Base-by-base conservation (phyloP, 2,329 filamentous ascomycete genomes). In the Phyllosticta citrichinensis region DNA sequence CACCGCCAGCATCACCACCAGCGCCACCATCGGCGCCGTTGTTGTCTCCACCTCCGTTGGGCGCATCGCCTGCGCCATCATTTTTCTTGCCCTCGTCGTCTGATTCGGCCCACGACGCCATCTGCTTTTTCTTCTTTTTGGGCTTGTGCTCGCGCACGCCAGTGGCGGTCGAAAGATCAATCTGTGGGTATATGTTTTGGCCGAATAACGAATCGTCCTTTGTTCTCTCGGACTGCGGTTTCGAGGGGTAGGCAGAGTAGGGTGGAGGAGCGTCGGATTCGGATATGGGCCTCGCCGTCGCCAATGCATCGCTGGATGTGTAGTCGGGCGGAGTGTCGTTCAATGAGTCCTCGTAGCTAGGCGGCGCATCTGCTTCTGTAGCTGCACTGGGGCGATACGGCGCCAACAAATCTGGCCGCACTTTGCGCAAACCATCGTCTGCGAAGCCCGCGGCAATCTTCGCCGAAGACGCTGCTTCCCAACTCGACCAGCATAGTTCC, bases 91-190 rank as follows among this genome's bases (percentile, higher is more conserved):
- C 78, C 19, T 80, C 78, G 51, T 76, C 76, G 19, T 77, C 76
- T 57, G 76, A 75, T 56, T 75, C 73, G n/a, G 66, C 71, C 73
- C 74, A 77, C 3, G 64, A 54, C 6, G 55, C 40, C 9, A 47
- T 66, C 50, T 73, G 72, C 52, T 74, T 68, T 63, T 79, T 73
- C 72, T 87, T 87, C 62, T 76, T 74, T 27, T 78, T 79, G 62
- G 76, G 74, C 33, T 77, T 79, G 68, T 86, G 80, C 57, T 77
- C 70, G 40, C 72, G 74, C 63, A 79, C 66, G 35, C 76, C 73
- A 79, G 83, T 56, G 78, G 81, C 76, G 58, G 79, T 82, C 22
- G 76, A 75, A 62, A 88, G 83, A 68, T 89, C 85, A 57, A 89
- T 74, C 30, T 76, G 72, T 20, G 75, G 68, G 22, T 68, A 19